Base-by-base conservation (phyloP, 2,329 filamentous ascomycete genomes). In the Pseudogymnoascus sp. region DNA sequence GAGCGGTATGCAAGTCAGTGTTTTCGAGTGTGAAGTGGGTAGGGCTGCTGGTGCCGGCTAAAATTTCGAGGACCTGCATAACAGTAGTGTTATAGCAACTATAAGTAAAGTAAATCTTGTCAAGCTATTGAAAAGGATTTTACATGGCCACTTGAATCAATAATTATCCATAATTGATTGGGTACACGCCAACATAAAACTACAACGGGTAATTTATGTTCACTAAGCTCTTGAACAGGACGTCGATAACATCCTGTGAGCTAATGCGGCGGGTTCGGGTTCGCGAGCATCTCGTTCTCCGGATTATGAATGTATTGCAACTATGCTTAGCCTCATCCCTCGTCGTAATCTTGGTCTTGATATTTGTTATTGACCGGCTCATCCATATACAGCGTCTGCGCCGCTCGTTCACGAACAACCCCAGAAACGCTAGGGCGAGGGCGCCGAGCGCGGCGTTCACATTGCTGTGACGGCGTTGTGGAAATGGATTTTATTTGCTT, bases 361-460 rank as follows among this genome's bases (percentile, higher is more conserved):
- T 48, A 30, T 18, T 23, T 48, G n/a, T 28, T 28, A 28, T 48
- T 48, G 6, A 28, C 23, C n/a, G 41, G 23, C 9, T 23, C 41
- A 10, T 48, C 41, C 41, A 10, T 48, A 48, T 18, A n/a, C 23
- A 28, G 12, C 41, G 2, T n/a, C 23, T 6, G 23, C 41, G 9
- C 1, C 61, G 45, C 37, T 65, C 63, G 0, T 35, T 33, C 19
- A 57, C 19, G 18, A 64, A 63, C 1, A 64, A 23, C 13, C 56
- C 56, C 1, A 63, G 8, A 7, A 39, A 37, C 10, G 59, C 52
- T 2, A 61, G 12, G 7, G 60, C 55, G 2, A 37, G 26, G 2
- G 62, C n/a, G 12, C 48, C 58, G 2, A 65, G 33, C 1, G 62
- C 58, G 3, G 65, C 33, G 35, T 60, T 8, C 60, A 63, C 4